Conservation (phyloP, 345 rosid genomes). For the Litchi chinensis region DNA sequence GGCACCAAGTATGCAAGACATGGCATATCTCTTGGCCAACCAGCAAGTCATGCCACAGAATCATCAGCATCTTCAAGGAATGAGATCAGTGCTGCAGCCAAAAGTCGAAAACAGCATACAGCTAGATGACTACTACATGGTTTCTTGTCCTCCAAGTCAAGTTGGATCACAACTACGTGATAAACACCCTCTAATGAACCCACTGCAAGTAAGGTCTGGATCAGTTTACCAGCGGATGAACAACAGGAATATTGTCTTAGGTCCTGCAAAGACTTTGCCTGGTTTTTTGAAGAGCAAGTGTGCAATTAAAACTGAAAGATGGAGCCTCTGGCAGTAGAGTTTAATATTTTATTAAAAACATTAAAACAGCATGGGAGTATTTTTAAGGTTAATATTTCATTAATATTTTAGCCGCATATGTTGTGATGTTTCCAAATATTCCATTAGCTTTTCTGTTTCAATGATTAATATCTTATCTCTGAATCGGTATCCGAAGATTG, state of each 20-base stretch:
- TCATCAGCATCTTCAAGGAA: neutral
- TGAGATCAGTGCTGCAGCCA: neutral
- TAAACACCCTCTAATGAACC: neutral
- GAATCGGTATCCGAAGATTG: constrained; percentile 93
- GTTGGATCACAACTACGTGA: neutral
- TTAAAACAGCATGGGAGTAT: too few relatives aligned
- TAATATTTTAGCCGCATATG: neutral
- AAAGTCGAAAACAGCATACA: neutral
- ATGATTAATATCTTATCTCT: constrained; percentile 24
- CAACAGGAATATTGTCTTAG: neutral
- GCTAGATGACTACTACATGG: neutral
- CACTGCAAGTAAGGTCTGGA: neutral
- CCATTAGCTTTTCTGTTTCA: neutral
- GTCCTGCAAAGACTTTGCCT: neutral
- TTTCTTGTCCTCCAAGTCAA: neutral
- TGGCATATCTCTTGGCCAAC: constrained; percentile 17
- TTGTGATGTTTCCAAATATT: neutral
- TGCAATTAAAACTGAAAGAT: too few relatives aligned
- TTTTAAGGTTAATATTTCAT: too few relatives aligned
- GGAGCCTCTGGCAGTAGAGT: too few relatives aligned
- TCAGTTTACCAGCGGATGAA: neutral
- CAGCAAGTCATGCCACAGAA: constrained; percentile 1
- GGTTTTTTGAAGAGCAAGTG: neutral
- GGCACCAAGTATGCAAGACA: constrained; percentile 15
- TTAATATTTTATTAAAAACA: too few relatives aligned